These are phyloP conservation scores for Zoysia matrella DNA, from an alignment of 202 grass and related monocot genomes.

Conservation along the genomic window DNA sequence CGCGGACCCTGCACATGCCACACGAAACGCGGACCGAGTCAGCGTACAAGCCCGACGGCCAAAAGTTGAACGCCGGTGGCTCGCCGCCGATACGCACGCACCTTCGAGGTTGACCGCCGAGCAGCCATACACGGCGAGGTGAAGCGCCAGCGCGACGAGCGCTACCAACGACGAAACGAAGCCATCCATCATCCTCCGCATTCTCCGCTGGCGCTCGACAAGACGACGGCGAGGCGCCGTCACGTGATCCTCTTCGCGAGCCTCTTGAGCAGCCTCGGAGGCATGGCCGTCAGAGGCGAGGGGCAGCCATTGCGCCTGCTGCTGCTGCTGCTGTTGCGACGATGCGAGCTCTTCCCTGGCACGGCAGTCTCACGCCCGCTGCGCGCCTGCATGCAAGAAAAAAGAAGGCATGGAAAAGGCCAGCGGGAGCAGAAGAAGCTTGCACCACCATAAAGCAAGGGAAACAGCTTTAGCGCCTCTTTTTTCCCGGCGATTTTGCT, in stretches of 20 bases:
- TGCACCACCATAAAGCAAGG: conserved; percentile 54
- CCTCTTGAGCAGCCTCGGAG: conserved; percentile 51
- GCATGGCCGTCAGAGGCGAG: conserved; percentile 40
- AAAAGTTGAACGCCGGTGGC: not conserved
- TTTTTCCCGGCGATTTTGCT: conserved; percentile 44
- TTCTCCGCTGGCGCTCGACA: conserved; percentile 7
- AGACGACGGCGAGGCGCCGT: conserved; percentile 23
- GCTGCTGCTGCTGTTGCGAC: not conserved
- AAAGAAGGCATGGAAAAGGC: not conserved
- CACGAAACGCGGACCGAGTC: conserved; percentile 27
- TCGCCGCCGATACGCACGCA: conserved; percentile 49
- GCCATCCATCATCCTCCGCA: conserved; percentile 48
- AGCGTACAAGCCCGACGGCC: conserved; percentile 15
- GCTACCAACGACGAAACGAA: conserved; percentile 52
- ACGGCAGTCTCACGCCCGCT: conserved; percentile 46
- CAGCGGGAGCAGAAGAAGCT: conserved; percentile 23
- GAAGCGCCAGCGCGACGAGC: conserved; percentile 47
- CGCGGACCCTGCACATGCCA: conserved; percentile 56
- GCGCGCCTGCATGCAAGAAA: conserved; percentile 32
- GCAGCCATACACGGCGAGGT: conserved; percentile 57
- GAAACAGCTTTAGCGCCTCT: conserved; percentile 42
- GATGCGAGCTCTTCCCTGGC: conserved; percentile 16
- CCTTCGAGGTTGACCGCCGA: conserved; percentile 79
- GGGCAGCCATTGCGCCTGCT: conserved; percentile 39
- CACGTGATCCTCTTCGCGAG: conserved; percentile 62